Base-by-base conservation (phyloP, 2,329 filamentous ascomycete genomes). In the Phyllachora maydis region DNA sequence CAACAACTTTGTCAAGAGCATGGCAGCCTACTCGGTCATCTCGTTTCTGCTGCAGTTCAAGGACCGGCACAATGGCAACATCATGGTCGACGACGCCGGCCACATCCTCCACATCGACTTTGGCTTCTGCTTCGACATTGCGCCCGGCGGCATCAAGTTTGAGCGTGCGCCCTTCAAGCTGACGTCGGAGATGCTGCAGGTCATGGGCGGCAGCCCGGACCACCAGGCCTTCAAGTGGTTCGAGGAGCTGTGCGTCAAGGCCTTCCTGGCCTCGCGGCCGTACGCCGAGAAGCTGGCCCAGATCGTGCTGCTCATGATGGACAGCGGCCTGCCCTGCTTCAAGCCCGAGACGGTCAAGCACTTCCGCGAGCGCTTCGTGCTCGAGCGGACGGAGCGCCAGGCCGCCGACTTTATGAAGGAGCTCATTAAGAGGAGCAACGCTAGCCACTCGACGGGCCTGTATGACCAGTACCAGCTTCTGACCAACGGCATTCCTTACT, bases 31-130 rank as follows among this genome's bases (percentile, higher is more conserved):
- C 55, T 90, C 78, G 11, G 74, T 98, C 39, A 95, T 98, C 34
- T 90, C 81, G 0, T 98, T 91, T 52, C 59, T 98, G 9, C 56
- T 98, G 18, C 90, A 98, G 41, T 95, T 99, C 70, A 99, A 99
- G 49, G 88, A 99, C 45, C 73, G 88, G 3, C 88, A 98, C 54
- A 98, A 98, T 46, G 88, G 88, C 31, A 98, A 98, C 56, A 98
- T 98, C 56, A 98, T 98, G 90, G 72, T 98, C 32, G 85, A 98
- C 45, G 85, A 93, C 40, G 78, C 76, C 1, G 88, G 90, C 4
- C 88, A 98, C 49, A 92, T 98, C 39, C 65, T 98, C 25, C 88
- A 98, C 54, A 95, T 98, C 36, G 88, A 98, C 46, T 98, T 98
- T 41, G 88, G 88, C 7, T 99, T 98, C 63, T 95, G 85, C 53